Evolutionary conservation across 768 basidiomycete genomes (phyloP).

Genomic region (Amanita fuliginea): DNA sequence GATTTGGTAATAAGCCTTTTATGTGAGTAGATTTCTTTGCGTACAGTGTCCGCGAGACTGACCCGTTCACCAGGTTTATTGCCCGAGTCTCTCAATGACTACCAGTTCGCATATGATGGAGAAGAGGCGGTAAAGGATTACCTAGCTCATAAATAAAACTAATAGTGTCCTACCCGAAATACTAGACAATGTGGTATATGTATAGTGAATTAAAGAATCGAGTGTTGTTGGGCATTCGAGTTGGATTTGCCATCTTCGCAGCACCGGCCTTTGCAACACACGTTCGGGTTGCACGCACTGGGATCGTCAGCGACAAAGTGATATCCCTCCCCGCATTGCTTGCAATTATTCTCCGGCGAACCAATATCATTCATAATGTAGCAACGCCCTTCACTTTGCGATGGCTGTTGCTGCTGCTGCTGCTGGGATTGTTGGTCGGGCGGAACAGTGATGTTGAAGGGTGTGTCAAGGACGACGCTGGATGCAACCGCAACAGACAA

Average conservation of each 20-base stretch:
- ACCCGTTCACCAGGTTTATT: slow-evolving; percentile 14
- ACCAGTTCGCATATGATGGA: slow-evolving; percentile 17
- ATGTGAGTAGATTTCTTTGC: slow-evolving; percentile 14
- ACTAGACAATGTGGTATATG: background rate
- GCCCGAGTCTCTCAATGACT: slow-evolving; percentile 19
- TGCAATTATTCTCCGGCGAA: background rate
- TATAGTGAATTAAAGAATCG: background rate
- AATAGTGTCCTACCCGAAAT: too few relatives aligned
- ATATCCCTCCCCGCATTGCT: background rate
- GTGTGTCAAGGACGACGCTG: background rate
- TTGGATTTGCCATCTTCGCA: background rate
- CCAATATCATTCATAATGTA: background rate
- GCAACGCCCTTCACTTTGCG: background rate
- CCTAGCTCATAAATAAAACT: slow-evolving; percentile 5
- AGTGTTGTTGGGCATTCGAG: background rate
- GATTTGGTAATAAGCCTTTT: slow-evolving; percentile 22
- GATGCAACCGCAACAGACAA: background rate
- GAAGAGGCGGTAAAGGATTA: slow-evolving; percentile 15
- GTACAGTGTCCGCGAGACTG: background rate
- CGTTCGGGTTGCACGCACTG: too few relatives aligned
- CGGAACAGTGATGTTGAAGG: background rate
- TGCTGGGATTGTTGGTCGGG: background rate
- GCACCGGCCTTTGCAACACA: background rate
- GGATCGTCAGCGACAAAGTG: background rate
- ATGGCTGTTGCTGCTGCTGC: background rate